Conservation (phyloP, 169 alveolate species). For the Babesia bigemina region DNA sequence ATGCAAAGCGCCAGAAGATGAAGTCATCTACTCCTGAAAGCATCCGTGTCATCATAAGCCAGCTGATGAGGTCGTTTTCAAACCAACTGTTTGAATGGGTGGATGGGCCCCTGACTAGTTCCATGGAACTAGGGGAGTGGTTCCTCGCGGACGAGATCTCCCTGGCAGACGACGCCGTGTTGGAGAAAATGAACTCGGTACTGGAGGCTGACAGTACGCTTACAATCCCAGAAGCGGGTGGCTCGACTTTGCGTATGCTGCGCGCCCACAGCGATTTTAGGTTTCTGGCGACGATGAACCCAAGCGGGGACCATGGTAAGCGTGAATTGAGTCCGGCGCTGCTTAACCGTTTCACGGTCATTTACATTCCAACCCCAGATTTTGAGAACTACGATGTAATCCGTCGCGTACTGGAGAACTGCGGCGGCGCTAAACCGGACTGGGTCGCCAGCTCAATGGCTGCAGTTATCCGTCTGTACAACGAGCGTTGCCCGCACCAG, state of each 20-base stretch:
- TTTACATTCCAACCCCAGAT: slow-evolving; percentile 84
- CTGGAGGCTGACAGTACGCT: slow-evolving; percentile 89
- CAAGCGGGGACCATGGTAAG: slow-evolving; percentile 99
- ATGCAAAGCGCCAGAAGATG: slow-evolving; percentile 38
- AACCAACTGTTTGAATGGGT: slow-evolving; percentile 92
- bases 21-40: not conserved
- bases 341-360: slow-evolving; percentile 97
- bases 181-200: slow-evolving; percentile 98
- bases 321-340: slow-evolving; percentile 99
- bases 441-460: slow-evolving; percentile 51
- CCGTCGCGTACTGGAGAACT: slow-evolving; percentile 45
- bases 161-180: slow-evolving; percentile 97
- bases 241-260: slow-evolving; percentile 73
- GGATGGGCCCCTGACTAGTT: slow-evolving; percentile 97
- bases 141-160: slow-evolving; percentile 98
- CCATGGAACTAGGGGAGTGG: slow-evolving; percentile 94
- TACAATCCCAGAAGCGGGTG: slow-evolving; percentile 81
- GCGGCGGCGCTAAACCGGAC: slow-evolving; percentile 23
- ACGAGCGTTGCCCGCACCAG: slow-evolving; percentile 19
- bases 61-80: slow-evolving; percentile 8
- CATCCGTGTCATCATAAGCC: not conserved
- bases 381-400: slow-evolving; percentile 21
- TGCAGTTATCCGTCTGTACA: slow-evolving; percentile 25
- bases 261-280: slow-evolving; percentile 90
- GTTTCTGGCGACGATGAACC: slow-evolving; percentile 99